Percentiles rank a stretch among this genome's conserved stretches.
Evolutionary conservation across 2,329 filamentous ascomycete species (phyloP).

Genomic region (Fusarium oxysporum): DNA sequence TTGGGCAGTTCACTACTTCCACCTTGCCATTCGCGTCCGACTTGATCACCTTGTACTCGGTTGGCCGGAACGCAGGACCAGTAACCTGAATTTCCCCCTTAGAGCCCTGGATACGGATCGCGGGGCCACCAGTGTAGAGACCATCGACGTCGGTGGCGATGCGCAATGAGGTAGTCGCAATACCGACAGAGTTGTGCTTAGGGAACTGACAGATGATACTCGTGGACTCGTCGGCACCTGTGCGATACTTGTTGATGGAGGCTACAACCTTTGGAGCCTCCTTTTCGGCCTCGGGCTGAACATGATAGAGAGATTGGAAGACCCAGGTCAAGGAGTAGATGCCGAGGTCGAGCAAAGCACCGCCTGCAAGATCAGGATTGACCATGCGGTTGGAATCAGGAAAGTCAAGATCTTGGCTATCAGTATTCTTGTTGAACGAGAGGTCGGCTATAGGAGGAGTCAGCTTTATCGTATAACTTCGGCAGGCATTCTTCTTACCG

Average conservation of each 20-base stretch:
- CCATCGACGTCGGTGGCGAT: constrained; percentile 71
- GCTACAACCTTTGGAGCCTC: constrained; percentile 75
- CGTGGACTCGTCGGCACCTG: constrained; percentile 82
- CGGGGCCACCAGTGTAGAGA: constrained; percentile 68
- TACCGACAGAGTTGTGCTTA: constrained; percentile 73
- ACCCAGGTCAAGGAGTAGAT: constrained; percentile 93
- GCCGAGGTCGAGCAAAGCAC: constrained; percentile 84
- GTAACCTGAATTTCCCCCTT: constrained; percentile 85
- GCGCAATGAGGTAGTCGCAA: constrained; percentile 75
- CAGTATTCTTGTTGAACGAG: constrained; percentile 68
- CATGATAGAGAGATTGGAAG: constrained; percentile 88
- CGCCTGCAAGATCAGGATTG: constrained; percentile 84
- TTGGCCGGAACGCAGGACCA: constrained; percentile 77
- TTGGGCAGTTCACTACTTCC: constrained; percentile 65
- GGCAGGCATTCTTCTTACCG: constrained; percentile 51
- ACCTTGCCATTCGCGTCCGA: constrained; percentile 59
- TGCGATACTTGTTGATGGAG: constrained; percentile 78
- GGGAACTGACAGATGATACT: constrained; percentile 83
- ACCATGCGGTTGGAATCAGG: constrained; percentile 79
- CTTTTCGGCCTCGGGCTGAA: constrained; percentile 75
- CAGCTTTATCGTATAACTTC: neutral
- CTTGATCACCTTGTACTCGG: constrained; percentile 72
- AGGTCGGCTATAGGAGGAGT: constrained; percentile 60
- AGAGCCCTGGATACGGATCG: constrained; percentile 83
- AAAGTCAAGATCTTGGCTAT: constrained; percentile 68